Conservation (phyloP, 805 yeast species). For the Kodamaea hsintzibuensis region DNA sequence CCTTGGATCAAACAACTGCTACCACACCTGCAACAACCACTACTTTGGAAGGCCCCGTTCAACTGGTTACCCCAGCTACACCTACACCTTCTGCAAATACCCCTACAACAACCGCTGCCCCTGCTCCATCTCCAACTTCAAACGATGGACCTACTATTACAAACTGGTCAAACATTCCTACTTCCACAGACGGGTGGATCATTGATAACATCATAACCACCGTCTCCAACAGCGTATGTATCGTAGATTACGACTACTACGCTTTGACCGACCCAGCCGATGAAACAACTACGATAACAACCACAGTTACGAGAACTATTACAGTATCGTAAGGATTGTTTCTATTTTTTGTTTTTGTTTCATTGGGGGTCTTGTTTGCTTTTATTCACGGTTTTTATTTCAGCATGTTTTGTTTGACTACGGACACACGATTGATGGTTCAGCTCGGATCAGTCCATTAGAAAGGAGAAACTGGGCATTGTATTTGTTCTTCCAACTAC, state of each 20-base stretch:
- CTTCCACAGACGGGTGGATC: constrained; percentile 31
- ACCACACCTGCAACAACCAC: constrained; percentile 3
- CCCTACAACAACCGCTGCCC: constrained; percentile 4
- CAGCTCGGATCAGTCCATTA: constrained; percentile 3
- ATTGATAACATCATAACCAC: constrained; percentile 36
- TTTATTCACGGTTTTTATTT: constrained; percentile 1
- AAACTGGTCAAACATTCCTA: constrained; percentile 20
- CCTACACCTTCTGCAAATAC: constrained; percentile 3
- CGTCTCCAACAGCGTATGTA: constrained; percentile 31
- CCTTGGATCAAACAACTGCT: neutral
- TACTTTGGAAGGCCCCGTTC: neutral
- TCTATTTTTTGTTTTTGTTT: constrained; percentile 1
- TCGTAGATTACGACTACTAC: constrained; percentile 40
- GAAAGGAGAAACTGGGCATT: constrained; percentile 4
- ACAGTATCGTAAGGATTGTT: constrained; percentile 18
- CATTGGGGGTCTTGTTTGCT: constrained; percentile 1
- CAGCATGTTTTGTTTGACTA: constrained; percentile 1
- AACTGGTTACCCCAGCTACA: constrained; percentile 1
- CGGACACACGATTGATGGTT: constrained; percentile 9
- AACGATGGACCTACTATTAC: constrained; percentile 30
- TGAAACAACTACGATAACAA: constrained; percentile 33
- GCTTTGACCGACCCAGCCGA: constrained; percentile 19
- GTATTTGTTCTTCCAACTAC: constrained; percentile 2
- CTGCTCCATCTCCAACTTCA: constrained; percentile 7
- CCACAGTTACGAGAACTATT: constrained; percentile 40